Percentiles rank a stretch among this genome's conserved stretches.
phyloP scores from a whole-genome alignment of 495 filamentous ascomycete species.

The Aspergillus asperescens region DNA sequence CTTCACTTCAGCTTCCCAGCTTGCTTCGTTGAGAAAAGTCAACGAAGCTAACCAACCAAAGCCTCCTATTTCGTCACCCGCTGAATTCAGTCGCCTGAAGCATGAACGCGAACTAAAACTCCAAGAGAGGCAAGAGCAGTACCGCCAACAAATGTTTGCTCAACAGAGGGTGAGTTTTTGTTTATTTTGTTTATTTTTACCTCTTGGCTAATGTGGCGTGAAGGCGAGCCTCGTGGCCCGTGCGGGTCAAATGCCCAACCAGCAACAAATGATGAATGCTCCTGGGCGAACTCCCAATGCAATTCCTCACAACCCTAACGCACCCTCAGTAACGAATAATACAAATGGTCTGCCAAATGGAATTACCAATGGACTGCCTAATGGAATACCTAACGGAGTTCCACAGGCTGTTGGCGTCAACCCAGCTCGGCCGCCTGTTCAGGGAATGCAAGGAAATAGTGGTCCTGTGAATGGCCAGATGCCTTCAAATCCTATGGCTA shows the following conservation, averaged over 20 bases:
- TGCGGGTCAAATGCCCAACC: constrained; percentile 40
- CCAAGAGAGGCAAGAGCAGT: constrained; percentile 65
- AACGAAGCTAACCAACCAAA: constrained; percentile 63
- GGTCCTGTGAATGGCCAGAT: constrained; percentile 43
- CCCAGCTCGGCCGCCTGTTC: constrained; percentile 39
- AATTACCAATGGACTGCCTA: constrained; percentile 35
- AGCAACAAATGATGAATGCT: constrained; percentile 39
- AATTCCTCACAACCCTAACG: constrained; percentile 36
- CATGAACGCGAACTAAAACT: constrained; percentile 76
- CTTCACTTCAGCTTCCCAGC: constrained; percentile 46
- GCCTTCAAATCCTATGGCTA: constrained; percentile 49
- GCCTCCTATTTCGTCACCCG: constrained; percentile 61
- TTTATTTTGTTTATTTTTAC: neutral
- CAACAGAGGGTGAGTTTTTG: constrained; percentile 51
- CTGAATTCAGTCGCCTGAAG: constrained; percentile 83
- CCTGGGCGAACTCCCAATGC: constrained; percentile 35
- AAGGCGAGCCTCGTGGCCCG: constrained; percentile 40
- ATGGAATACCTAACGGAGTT: constrained; percentile 40
- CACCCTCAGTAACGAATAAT: constrained; percentile 26
- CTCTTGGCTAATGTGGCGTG: constrained; percentile 15
- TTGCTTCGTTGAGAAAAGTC: constrained; percentile 65
- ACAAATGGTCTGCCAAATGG: constrained; percentile 39
- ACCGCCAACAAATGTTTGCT: constrained; percentile 58
- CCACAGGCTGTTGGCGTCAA: constrained; percentile 32
- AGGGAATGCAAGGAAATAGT: constrained; percentile 32